Evolutionary conservation across 2,329 filamentous ascomycete genomes (phyloP), one percentile per base, ranked within the genome.

Genomic region (Sporothrix pallida): DNA sequence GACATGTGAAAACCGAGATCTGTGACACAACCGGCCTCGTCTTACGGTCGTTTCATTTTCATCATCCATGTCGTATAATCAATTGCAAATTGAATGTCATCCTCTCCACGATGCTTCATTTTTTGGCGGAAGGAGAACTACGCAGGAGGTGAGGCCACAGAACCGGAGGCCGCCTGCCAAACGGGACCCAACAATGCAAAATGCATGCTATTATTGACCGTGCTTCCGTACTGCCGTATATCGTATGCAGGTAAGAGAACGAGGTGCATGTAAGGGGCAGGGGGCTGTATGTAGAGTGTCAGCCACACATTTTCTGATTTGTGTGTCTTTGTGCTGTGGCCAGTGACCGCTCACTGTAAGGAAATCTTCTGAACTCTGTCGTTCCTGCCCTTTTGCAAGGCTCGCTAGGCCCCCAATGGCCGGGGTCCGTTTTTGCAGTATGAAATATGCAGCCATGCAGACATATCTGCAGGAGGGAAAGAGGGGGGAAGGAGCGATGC

Each of bases 141-240:
- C 62, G 62, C 62, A 48, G 42, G 42, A 67, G 3, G n/a, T 46
- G 42, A 67, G 42, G 65, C 23, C 65, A 71, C 37, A 71, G 37
- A 15, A 12, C 52, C 69, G 69, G 69, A 71, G 69, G 69, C 69
- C 69, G 69, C 69, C 69, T 58, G 68, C 23, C 31, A 58, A 42
- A 20, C 31, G 31, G n/a, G 20, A 7, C 56, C 69, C n/a, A 15
- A 50, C 20, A 56, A 56, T 56, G 52, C 52, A 3, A 67, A 13
- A 67, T 48, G 20, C 63, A 68, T 68, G 10, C 42, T 17, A 17
- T 48, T 48, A 23, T 26, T 67, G 42, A 37, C 31, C 31, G 7
- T 37, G 31, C 31, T 37, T 37, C 42, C 10, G 20, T 65, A 15
- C 42, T 67, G 31, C n/a, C 37, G 42, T 48, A 15, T 13, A 37